Evolutionary conservation across 2,329 filamentous ascomycete species (phyloP), one percentile per base, ranked within the genome.

Genomic region (Scytalidium sp.): DNA sequence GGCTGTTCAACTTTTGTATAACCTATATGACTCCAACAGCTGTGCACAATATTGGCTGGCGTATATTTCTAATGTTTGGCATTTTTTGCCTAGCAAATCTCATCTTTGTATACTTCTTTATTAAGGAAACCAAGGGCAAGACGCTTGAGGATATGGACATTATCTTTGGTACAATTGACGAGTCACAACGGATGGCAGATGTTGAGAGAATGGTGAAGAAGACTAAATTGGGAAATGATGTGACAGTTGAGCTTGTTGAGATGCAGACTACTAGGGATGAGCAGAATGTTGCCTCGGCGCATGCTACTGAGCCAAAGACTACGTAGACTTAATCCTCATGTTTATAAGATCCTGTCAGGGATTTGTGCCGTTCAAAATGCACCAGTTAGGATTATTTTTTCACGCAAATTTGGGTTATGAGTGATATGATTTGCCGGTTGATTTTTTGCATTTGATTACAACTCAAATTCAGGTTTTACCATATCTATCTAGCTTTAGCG

Each of bases 101-200:
- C 2, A 23, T 60, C 6, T 50, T 76, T 55, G 70, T 78, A 20
- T 80, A 68, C 60, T 76, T 78, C 56, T 75, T 81, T 62, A 70
- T 88, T 50, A 83, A 84, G 50, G 85, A 87, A 69, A 88, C 85
- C 44, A 87, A 87, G 68, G 84, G 84, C 42, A 71, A 87, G 5
- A 81, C 79, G 0, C 74, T 88, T 27, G 85, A 89, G 66, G 77
- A 84, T 57, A 71, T 73, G 52, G 66, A 64, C 49, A 47, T 53
- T 8, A 46, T 64, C 7, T 64, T 63, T 19, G 55, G 51, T 23
- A 49, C 48, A 20, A 41, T 46, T 3, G 41, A 51, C 15, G 50
- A 41, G 32, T 41, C 43, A 5, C 23, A 46, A 42, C 40, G 52
- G 2, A 48, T 43, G 39, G 36, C 25, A n/a, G 56, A 58, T 48